Base-by-base conservation (phyloP, 164 flowering plant species). In the Berberis thunbergii region DNA sequence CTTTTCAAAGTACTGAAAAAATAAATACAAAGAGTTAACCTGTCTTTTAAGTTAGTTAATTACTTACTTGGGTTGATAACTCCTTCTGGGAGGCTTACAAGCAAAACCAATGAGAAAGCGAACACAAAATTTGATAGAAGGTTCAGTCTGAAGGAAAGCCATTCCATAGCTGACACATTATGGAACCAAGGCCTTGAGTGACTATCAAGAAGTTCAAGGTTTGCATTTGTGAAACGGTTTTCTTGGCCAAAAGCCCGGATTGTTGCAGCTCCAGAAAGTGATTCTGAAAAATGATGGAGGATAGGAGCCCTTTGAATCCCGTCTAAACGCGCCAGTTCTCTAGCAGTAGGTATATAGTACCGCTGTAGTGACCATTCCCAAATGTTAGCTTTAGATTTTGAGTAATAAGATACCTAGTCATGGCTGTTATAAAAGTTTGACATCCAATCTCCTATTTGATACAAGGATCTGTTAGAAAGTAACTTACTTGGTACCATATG, bases 131-230 rank as follows among this genome's bases (percentile, higher is more conserved):
- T 89, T 55, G 96, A 86, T 52, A 92, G 68, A 52, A 87, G 59
- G 71, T 89, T 91, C 43, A 89, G 74, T 72, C 98, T 82, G 74
- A 89, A 86, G 49, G 88, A 89, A 56, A 91, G 88, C 98, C 98
- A 92, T 73, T 92, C 98, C 93, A 89, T 86, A 56, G 98, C 91
- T 8, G 98, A 65, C n/a, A 85, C 80, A 73, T 81, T 89, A 62
- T 91, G 95, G 72, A 89, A 91, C 98, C 98, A 89, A 64, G 92
- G 96, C 75, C 88, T 86, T 60, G 98, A 89, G 66, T 81, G 82
- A 67, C 74, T 72, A 71, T 92, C 87, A 44, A 87, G 74, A 3
- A 85, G 91, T 13, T 59, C 65, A 2, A 86, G 81, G 65, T 88
- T 92, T 61, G 77, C 63, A 55, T 74, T 1, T 6, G 43, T 71